phyloP scores from a whole-genome alignment of 345 rosid genomes.

The Rhodamnia argentea region DNA sequence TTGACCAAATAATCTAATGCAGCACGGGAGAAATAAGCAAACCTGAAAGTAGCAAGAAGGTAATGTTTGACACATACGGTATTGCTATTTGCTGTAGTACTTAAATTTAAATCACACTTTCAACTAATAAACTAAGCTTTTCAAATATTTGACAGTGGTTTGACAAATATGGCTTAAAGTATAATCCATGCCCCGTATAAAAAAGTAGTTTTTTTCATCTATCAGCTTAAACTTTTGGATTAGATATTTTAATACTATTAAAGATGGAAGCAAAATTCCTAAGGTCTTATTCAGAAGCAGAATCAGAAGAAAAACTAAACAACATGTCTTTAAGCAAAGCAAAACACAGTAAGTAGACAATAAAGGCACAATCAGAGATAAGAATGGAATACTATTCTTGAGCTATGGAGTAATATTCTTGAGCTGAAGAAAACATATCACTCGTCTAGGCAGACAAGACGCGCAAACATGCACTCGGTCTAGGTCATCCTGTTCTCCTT shows the following conservation, averaged over 20 bases:
- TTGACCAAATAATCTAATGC: conserved; percentile 70
- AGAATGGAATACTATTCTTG: background rate
- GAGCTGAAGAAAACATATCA: background rate
- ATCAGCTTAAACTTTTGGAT: background rate
- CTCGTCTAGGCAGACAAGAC: background rate
- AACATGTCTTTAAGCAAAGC: background rate
- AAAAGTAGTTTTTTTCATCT: background rate
- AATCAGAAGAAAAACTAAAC: background rate
- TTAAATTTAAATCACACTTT: background rate
- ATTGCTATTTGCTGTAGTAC: background rate
- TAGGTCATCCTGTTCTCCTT: background rate
- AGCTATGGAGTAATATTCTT: background rate
- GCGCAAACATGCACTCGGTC: background rate
- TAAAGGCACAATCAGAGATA: background rate
- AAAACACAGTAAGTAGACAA: background rate
- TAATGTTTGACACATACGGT: background rate
- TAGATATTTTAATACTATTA: background rate
- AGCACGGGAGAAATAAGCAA: conserved; percentile 83
- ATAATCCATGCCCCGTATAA: background rate
- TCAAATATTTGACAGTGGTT: background rate
- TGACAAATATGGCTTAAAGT: background rate
- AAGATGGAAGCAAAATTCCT: background rate
- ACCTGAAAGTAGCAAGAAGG: conserved; percentile 29
- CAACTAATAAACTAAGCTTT: background rate
- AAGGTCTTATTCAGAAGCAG: background rate